phyloP scores from a whole-genome alignment of 305 asterid genomes.

The Rubia balearica region DNA sequence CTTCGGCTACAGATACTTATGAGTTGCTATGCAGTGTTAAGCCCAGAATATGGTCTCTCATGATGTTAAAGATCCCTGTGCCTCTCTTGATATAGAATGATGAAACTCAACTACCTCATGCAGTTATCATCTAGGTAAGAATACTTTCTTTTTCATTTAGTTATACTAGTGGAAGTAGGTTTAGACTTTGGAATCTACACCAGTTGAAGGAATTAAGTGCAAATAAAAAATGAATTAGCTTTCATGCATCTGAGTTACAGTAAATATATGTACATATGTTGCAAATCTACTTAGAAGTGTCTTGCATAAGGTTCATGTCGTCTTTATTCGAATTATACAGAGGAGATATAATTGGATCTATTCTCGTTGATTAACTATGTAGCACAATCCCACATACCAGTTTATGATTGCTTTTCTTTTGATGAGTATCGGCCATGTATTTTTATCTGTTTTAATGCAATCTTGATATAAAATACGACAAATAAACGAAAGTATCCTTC shows the following conservation, averaged over 20 bases:
- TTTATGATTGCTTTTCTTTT: too few species aligned
- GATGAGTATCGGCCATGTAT: too few species aligned
- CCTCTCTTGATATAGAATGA: conserved; percentile 50
- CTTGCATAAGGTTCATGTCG: neutral
- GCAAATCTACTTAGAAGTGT: neutral
- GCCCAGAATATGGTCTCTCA: conserved; percentile 84
- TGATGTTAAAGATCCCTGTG: conserved; percentile 71
- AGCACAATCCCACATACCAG: too few species aligned
- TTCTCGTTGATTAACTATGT: neutral
- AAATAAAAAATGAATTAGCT: neutral
- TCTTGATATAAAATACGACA: neutral
- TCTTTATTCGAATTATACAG: too few species aligned
- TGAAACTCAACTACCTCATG: conserved; percentile 89
- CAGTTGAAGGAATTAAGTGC: too few species aligned
- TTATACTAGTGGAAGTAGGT: too few species aligned
- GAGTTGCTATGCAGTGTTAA: conserved; percentile 95
- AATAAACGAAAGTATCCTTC: neutral
- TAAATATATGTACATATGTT: too few species aligned
- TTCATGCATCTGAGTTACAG: neutral
- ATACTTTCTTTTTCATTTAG: too few species aligned
- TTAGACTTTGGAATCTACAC: too few species aligned
- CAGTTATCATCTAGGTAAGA: conserved; percentile 28
- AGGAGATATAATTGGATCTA: neutral
- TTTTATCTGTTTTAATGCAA: too few species aligned
- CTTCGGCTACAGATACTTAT: conserved; percentile 85